These are phyloP conservation scores for Cruciata laevipes DNA, from an alignment of 257 asterid species.

Conservation along the genomic window DNA sequence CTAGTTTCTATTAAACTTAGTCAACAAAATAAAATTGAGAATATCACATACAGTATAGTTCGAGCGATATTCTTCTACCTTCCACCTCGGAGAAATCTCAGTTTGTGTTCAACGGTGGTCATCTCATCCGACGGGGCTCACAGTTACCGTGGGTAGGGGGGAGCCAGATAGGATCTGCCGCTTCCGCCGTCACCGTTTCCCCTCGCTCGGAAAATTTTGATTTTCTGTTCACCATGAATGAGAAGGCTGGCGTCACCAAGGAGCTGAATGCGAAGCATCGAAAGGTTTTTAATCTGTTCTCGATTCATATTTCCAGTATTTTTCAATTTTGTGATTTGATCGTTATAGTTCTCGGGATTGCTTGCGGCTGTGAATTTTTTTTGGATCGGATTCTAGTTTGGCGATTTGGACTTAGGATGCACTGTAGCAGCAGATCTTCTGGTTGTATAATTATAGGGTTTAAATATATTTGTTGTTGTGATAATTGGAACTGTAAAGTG, in stretches of 20 bases:
- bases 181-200: slow-evolving; percentile 12
- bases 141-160: slow-evolving; percentile 14
- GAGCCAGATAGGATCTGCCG: slow-evolving; percentile 16
- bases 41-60: background rate
- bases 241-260: slow-evolving; percentile 89
- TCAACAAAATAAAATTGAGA: background rate
- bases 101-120: slow-evolving; percentile 5
- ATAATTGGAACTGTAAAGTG: background rate
- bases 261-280: slow-evolving; percentile 95
- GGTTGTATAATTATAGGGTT: background rate
- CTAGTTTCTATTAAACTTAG: background rate
- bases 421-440: background rate
- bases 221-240: slow-evolving; percentile 52
- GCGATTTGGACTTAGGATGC: background rate
- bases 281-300: slow-evolving; percentile 44
- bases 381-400: background rate
- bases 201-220: slow-evolving; percentile 7
- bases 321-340: slow-evolving; percentile 5
- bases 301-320: background rate
- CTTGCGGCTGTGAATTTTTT: background rate
- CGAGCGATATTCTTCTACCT: background rate
- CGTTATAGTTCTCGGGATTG: background rate
- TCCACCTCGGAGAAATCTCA: slow-evolving; percentile 5
- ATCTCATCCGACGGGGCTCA: slow-evolving; percentile 18
- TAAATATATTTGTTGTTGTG: background rate